Conservation (phyloP, 208 protist genomes). For the Trypanosoma platydactyli region DNA sequence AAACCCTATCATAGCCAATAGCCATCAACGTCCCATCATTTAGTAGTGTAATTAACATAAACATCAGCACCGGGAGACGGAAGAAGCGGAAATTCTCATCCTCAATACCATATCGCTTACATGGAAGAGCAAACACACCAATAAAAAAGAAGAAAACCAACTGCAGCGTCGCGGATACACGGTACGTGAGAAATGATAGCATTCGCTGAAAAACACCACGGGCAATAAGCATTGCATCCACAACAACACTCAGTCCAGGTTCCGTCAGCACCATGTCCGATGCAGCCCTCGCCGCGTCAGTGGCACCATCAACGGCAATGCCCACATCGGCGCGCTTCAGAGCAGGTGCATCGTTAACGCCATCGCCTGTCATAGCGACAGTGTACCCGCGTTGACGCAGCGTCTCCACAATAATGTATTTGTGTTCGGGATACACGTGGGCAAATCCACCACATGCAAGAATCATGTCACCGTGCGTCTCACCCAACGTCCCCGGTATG, state of each 20-base stretch:
- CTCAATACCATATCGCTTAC: conserved; percentile 58
- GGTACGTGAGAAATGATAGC: conserved; percentile 86
- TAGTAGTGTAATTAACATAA: conserved; percentile 91
- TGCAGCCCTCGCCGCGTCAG: conserved; percentile 91
- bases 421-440: conserved; percentile 95
- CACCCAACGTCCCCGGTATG: conserved; percentile 27
- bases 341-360: conserved; percentile 96
- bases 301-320: conserved; percentile 94
- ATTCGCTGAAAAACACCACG: conserved; percentile 96
- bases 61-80: conserved; percentile 86
- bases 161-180: conserved; percentile 78
- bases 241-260: conserved; percentile 91
- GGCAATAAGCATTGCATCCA: conserved; percentile 91
- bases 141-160: conserved; percentile 88
- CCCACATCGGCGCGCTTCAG: conserved; percentile 96
- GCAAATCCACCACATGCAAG: conserved; percentile 80
- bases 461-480: conserved; percentile 34
- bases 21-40: conserved; percentile 57
- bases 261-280: conserved; percentile 95
- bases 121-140: conserved; percentile 71
- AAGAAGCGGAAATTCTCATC: conserved; percentile 79
- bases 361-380: conserved; percentile 97
- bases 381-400: conserved; percentile 89
- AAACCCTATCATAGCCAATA: conserved; percentile 47
- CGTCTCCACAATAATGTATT: conserved; percentile 93